A percentile compares a stretch with the other conserved stretches of the same genome.
Conservation (phyloP, 805 yeast genomes). For the Diddensiella caesifluorescens region DNA sequence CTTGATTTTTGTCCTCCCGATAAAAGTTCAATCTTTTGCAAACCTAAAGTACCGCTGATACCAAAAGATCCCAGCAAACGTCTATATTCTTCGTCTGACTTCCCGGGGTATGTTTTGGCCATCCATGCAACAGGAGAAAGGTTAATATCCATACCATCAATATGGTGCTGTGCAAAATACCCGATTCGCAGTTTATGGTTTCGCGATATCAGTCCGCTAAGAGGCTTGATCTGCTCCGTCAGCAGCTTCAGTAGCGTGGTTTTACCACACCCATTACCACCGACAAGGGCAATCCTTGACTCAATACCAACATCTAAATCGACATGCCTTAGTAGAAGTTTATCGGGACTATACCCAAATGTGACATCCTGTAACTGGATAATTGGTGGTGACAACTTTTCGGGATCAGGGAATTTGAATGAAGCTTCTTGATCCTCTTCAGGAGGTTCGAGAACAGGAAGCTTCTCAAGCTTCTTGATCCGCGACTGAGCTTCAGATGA, state of each 20-base stretch:
- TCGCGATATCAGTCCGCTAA: constrained; percentile 69
- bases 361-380: constrained; percentile 80
- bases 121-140: constrained; percentile 92
- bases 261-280: constrained; percentile 99
- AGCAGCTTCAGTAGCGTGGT: constrained; percentile 85
- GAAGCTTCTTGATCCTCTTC: constrained; percentile 81
- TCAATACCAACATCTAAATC: constrained; percentile 89
- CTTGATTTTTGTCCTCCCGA: constrained; percentile 99
- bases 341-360: constrained; percentile 71
- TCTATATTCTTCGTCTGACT: constrained; percentile 93
- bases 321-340: constrained; percentile 64
- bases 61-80: constrained; percentile 96
- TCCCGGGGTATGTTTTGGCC: constrained; percentile 85
- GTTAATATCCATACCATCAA: constrained; percentile 89
- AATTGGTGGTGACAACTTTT: constrained; percentile 86
- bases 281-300: constrained; percentile 92
- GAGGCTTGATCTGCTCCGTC: constrained; percentile 70
- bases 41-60: constrained; percentile 87
- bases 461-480: constrained; percentile 90
- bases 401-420: constrained; percentile 94
- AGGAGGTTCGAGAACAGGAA: constrained; percentile 90
- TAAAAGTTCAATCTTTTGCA: constrained; percentile 80
- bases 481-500: constrained; percentile 97
- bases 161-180: constrained; percentile 97
- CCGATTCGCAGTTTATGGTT: constrained; percentile 89